Evolutionary conservation across 148 eudicot species (phyloP), one percentile per base, ranked within the genome.

Genomic region (Oxyria digyna): DNA sequence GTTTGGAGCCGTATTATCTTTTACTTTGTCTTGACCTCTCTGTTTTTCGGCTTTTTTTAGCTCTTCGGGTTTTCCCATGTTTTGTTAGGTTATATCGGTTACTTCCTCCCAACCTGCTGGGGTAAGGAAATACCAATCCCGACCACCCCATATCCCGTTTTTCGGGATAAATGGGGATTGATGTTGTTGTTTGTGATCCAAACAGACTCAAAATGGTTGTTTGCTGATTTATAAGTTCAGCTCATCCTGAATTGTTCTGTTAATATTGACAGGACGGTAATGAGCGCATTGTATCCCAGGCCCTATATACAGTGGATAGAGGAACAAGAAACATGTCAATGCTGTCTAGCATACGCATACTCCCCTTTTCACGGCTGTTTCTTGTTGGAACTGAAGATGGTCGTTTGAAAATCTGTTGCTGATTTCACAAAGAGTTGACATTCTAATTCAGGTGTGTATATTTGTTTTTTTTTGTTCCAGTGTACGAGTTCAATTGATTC

Each of bases 301-400:
- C 87, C 71, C 79, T 95, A 20, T 88, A 81, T 66, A 79, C 82
- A 74, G 82, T 85, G 24, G 86, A 88, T 81, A 78, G 85, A 69
- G 97, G 93, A 77, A 70, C 77, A 45, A 84, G 80, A 83, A 95
- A 95, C 81, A 79, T 82, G 87, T 88, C 99, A 10, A 80, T 79
- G 48, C 67, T 91, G 35, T 88, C 97, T 35, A 86, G 93, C 72
- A 85, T 95, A 49, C 72, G 82, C 64, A 85, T 95, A 72, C 83
- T 89, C 69, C 97, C 99, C 0, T 88, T 79, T 62, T 95, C 99
- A 2, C 82, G 99, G 33, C 76, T 95, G 70, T 88, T 95, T 79
- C 85, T 91, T 8, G 84, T 91, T 31, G 99, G 99, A 71, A 91
- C 97, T 10, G 99, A 95, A 76, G 99, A 95, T 55, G 97, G 99